Evolutionary conservation across 345 rosid species (phyloP).

Genomic region (Jatropha curcas): DNA sequence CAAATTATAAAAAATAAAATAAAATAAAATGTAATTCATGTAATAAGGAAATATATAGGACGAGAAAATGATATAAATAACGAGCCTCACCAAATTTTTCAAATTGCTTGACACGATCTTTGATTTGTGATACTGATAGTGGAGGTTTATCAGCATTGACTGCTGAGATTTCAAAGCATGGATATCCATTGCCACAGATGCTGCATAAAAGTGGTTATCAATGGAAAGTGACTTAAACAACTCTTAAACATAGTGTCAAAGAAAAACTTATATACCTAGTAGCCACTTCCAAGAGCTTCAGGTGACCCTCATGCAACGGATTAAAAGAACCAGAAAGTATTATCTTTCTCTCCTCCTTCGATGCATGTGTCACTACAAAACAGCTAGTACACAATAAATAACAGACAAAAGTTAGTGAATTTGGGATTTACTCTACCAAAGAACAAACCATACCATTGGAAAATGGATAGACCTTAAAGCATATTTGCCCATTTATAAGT

Average conservation of each 20-base stretch:
- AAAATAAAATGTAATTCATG: neutral
- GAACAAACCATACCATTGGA: conserved; percentile 54
- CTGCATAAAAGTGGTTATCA: conserved; percentile 46
- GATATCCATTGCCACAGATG: conserved; percentile 60
- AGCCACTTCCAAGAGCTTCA: conserved; percentile 89
- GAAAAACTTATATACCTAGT: conserved; percentile 54
- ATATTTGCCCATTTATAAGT: conserved; percentile 59
- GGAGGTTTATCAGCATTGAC: conserved; percentile 96
- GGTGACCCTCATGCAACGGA: conserved; percentile 90
- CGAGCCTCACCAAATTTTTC: conserved; percentile 62
- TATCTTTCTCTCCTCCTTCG: conserved; percentile 62
- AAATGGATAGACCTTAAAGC: conserved; percentile 78
- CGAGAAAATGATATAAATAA: conserved; percentile 7
- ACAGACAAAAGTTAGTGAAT: conserved; percentile 1
- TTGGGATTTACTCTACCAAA: conserved; percentile 16
- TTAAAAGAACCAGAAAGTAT: conserved; percentile 91
- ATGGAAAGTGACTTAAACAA: conserved; percentile 15
- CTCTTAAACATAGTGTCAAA: neutral
- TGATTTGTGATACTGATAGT: conserved; percentile 61
- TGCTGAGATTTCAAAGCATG: conserved; percentile 90
- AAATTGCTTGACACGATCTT: conserved; percentile 77
- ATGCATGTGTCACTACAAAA: conserved; percentile 43
- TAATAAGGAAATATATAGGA: neutral
- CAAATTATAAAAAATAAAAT: conserved; percentile 8
- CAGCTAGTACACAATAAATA: conserved; percentile 23